phyloP scores from a whole-genome alignment of 2,329 filamentous ascomycete species.

The Metarhizium brunneum region DNA sequence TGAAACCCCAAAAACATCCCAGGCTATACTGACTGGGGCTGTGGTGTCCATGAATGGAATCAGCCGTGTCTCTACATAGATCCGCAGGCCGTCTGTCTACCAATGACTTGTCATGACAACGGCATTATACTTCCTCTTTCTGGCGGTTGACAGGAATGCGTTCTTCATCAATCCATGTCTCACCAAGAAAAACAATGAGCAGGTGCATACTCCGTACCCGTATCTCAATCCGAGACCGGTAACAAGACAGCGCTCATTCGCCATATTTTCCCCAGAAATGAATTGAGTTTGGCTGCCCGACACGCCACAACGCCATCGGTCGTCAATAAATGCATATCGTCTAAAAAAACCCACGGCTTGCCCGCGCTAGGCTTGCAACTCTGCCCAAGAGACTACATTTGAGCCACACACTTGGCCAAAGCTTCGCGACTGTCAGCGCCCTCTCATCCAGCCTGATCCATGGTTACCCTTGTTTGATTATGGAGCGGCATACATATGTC shows the following conservation, averaged over 20 bases:
- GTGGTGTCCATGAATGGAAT: not conserved
- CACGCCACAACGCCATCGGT: not conserved
- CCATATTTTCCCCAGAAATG: not conserved
- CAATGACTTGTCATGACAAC: not conserved
- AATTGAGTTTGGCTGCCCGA: not conserved
- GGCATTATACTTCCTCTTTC: too few relatives aligned
- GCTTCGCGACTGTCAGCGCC: too few relatives aligned
- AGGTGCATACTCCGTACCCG: not conserved
- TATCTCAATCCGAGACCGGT: not conserved
- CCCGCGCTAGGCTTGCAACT: not conserved
- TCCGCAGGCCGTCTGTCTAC: not conserved
- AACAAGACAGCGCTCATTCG: not conserved
- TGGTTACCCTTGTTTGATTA: not conserved
- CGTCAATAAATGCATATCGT: not conserved
- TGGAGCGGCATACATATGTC: not conserved
- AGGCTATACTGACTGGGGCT: not conserved
- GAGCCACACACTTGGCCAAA: too few relatives aligned
- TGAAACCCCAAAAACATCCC: not conserved
- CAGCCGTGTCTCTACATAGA: not conserved
- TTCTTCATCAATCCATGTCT: not conserved
- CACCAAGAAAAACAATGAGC: not conserved
- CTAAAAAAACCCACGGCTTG: too few relatives aligned
- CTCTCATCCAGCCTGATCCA: not conserved
- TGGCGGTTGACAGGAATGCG: not conserved
- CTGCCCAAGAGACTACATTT: not conserved